Conservation (phyloP, 2,329 filamentous ascomycete species). For the Cryoendolithus antarcticus region DNA sequence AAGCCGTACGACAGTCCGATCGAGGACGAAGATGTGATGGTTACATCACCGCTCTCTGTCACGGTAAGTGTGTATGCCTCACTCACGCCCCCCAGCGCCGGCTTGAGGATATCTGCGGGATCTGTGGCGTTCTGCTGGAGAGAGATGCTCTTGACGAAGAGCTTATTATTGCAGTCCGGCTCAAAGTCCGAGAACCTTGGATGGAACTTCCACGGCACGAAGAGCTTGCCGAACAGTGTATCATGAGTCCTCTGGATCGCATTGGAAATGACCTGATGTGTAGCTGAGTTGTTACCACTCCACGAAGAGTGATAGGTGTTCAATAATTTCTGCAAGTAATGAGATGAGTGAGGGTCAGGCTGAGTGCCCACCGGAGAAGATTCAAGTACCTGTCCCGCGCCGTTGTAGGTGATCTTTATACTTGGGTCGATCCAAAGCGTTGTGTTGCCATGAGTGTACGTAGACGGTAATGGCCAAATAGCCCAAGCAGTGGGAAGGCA, state of each 20-base stretch:
- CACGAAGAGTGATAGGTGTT: background rate
- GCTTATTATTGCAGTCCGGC: conserved; percentile 36
- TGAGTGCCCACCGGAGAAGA: background rate
- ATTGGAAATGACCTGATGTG: conserved; percentile 30
- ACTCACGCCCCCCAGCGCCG: conserved; percentile 52
- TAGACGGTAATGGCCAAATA: conserved; percentile 31
- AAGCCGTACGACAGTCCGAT: conserved; percentile 61
- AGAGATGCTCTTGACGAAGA: conserved; percentile 45
- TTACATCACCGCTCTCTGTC: conserved; percentile 44
- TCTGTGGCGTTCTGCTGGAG: conserved; percentile 51
- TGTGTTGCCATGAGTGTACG: conserved; percentile 25
- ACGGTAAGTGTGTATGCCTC: conserved; percentile 64
- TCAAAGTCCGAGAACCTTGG: conserved; percentile 53
- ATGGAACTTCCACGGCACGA: conserved; percentile 73
- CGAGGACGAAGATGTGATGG: conserved; percentile 52
- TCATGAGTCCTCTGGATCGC: conserved; percentile 44
- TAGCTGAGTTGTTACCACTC: background rate
- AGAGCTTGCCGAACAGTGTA: conserved; percentile 54
- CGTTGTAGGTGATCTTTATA: conserved; percentile 27
- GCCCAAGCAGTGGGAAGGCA: conserved; percentile 18
- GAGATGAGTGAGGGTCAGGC: background rate
- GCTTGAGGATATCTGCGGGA: conserved; percentile 43
- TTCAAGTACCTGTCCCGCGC: conserved; percentile 2
- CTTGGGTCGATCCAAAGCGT: conserved; percentile 29
- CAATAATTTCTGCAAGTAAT: too few species aligned